These are phyloP conservation scores for Euclidium syriacum DNA, from an alignment of 345 rosid species.

Conservation along the genomic window DNA sequence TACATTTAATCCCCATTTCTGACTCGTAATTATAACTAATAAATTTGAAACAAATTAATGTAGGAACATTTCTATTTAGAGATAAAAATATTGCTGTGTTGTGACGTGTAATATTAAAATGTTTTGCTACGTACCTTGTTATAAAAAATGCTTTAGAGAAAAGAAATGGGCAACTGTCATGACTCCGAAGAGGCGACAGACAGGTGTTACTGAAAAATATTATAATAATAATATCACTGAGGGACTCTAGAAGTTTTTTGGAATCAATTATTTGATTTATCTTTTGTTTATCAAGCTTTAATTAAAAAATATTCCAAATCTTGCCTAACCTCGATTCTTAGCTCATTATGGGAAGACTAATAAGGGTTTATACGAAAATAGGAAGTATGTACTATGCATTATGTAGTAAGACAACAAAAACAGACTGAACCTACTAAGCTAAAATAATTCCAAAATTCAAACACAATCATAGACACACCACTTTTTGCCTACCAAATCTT, in stretches of 20 bases:
- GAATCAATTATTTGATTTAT: slow-evolving; percentile 9
- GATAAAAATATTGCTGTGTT: neutral
- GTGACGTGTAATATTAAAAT: neutral
- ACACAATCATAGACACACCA: slow-evolving; percentile 13
- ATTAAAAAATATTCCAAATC: neutral
- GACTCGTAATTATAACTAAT: neutral
- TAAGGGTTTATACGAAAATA: neutral
- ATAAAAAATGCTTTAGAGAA: slow-evolving; percentile 10
- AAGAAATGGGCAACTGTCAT: slow-evolving; percentile 9
- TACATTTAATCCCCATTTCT: slow-evolving; percentile 22
- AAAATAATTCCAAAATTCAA: neutral
- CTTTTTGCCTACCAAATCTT: slow-evolving; percentile 8
- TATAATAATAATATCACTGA: neutral
- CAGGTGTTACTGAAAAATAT: slow-evolving; percentile 5
- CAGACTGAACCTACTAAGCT: neutral
- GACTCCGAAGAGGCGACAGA: slow-evolving; percentile 8
- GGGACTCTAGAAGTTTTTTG: slow-evolving; percentile 21
- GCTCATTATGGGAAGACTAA: neutral
- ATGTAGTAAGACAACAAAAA: neutral
- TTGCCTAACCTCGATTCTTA: slow-evolving; percentile 24
- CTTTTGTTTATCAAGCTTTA: neutral
- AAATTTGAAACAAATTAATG: neutral
- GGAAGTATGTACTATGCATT: too few species aligned
- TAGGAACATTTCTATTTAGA: neutral
- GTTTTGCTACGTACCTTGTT: neutral